Evolutionary conservation across 306 rosid species (phyloP).

Genomic region (Cucumis sativus): Cucumber_9930_V3 NC_026660.2:28188001-28188500

Average conservation of each 20-base stretch:
- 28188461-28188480: not conserved
- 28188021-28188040: slow-evolving; percentile 54
- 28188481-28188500: not conserved
- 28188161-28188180: not conserved
- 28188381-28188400: not conserved
- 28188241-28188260: slow-evolving; percentile 42
- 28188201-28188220: slow-evolving; percentile 20
- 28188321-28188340: slow-evolving; percentile 40
- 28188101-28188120: slow-evolving; percentile 46
- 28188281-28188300: slow-evolving; percentile 54
- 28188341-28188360: slow-evolving; percentile 37
- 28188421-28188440: not conserved
- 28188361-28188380: slow-evolving; percentile 45
- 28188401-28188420: not conserved
- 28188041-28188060: slow-evolving; percentile 53
- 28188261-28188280: slow-evolving; percentile 52
- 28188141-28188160: slow-evolving; percentile 23
- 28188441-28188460: not conserved
- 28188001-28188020: slow-evolving; percentile 38
- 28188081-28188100: slow-evolving; percentile 49
- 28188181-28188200: slow-evolving; percentile 10
- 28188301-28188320: slow-evolving; percentile 55
- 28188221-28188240: slow-evolving; percentile 21
- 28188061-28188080: slow-evolving; percentile 28
- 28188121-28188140: slow-evolving; percentile 15